A percentile compares a stretch with the other conserved stretches of the same genome.
phyloP scores from a whole-genome alignment of 2,329 filamentous ascomycete species.

The Gnomoniopsis sp. region DNA sequence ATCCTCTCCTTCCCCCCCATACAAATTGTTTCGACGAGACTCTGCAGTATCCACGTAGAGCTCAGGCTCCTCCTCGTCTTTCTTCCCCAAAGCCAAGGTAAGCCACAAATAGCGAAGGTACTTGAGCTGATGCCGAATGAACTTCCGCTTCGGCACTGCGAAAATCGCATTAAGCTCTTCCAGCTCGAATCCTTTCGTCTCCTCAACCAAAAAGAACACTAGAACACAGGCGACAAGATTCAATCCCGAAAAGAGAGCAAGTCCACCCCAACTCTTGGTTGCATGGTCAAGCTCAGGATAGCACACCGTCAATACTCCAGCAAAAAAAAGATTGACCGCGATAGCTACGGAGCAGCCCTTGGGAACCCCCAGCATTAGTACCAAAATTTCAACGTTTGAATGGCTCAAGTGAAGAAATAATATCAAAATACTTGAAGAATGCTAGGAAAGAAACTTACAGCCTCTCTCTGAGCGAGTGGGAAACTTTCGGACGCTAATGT shows the following conservation, averaged over 20 bases:
- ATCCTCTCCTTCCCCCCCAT: background rate
- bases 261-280: slow-evolving; percentile 27
- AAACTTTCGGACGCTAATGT: slow-evolving; percentile 50
- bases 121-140: slow-evolving; percentile 33
- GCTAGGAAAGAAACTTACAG: slow-evolving; percentile 22
- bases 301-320: slow-evolving; percentile 41
- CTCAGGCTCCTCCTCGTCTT: slow-evolving; percentile 12
- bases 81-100: background rate
- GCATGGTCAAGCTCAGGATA: slow-evolving; percentile 31
- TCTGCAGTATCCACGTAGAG: slow-evolving; percentile 5
- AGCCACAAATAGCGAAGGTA: slow-evolving; percentile 10
- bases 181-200: slow-evolving; percentile 37
- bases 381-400: background rate
- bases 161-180: slow-evolving; percentile 40
- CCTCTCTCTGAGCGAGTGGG: slow-evolving; percentile 45
- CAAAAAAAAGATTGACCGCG: slow-evolving; percentile 44
- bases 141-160: slow-evolving; percentile 34
- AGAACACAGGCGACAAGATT: slow-evolving; percentile 44
- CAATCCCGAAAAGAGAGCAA: slow-evolving; percentile 44
- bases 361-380: background rate
- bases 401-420: background rate
- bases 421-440: background rate
- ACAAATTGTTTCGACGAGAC: background rate
- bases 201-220: slow-evolving; percentile 42
- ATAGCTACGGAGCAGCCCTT: slow-evolving; percentile 45